A percentile compares a stretch with the other conserved stretches of the same genome.
These are phyloP conservation scores for Saccharomyces kudriavzevii DNA, from an alignment of 805 yeast genomes.

Conservation along the genomic window DNA sequence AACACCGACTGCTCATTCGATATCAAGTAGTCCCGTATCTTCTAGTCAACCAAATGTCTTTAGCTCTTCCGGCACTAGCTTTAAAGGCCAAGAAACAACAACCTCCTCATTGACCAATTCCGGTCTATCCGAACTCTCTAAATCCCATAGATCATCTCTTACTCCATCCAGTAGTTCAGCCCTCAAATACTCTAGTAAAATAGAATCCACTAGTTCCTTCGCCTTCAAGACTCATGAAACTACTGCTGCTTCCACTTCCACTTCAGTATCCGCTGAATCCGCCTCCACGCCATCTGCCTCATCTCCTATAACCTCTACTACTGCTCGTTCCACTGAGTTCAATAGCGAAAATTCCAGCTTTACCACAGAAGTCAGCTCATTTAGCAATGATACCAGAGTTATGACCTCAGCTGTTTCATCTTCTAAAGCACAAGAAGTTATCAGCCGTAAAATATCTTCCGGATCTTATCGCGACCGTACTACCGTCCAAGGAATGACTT, in stretches of 20 bases:
- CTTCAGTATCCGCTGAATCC: not conserved
- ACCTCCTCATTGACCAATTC: not conserved
- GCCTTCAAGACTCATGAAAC: not conserved
- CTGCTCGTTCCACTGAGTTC: not conserved
- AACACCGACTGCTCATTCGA: not conserved
- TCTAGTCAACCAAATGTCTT: not conserved
- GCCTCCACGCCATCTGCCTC: not conserved
- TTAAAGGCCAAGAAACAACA: not conserved
- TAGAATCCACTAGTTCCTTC: not conserved
- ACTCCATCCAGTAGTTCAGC: not conserved
- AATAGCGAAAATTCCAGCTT: not conserved
- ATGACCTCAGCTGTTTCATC: not conserved
- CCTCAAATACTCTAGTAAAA: not conserved
- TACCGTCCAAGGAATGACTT: constrained; percentile 4
- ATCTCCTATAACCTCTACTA: not conserved
- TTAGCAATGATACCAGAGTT: not conserved
- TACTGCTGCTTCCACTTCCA: not conserved
- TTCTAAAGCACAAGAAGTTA: not conserved
- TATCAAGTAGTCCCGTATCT: not conserved
- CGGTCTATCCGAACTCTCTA: not conserved
- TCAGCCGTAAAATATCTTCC: not conserved
- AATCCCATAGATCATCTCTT: not conserved
- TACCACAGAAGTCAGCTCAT: not conserved
- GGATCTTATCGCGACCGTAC: not conserved
- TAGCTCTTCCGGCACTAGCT: not conserved